Evolutionary conservation across 495 filamentous ascomycete genomes (phyloP).

Genomic region (Daldinia vernicosa): DNA sequence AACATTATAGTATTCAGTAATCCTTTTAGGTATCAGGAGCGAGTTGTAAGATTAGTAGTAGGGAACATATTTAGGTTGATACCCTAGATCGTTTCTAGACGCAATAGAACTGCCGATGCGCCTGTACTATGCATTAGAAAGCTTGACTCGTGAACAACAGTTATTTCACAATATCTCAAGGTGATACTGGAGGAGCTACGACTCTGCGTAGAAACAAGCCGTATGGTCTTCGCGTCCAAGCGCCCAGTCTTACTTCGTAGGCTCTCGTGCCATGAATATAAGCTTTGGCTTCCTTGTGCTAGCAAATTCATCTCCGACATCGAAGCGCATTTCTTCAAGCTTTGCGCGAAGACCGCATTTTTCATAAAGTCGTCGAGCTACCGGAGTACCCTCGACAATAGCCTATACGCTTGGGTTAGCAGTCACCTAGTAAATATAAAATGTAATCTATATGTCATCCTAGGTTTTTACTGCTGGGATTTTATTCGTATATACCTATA

Average conservation of each 20-base stretch:
- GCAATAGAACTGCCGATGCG: not conserved
- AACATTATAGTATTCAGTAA: not conserved
- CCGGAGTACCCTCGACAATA: constrained; percentile 41
- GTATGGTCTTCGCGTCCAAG: too few relatives aligned
- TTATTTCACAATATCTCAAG: not conserved
- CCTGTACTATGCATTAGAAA: not conserved
- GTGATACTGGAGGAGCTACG: not conserved
- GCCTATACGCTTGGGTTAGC: constrained; percentile 17
- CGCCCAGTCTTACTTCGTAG: not conserved
- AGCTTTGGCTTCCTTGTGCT: constrained; percentile 32
- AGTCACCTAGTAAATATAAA: not conserved
- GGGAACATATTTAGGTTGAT: not conserved
- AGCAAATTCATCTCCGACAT: constrained; percentile 25
- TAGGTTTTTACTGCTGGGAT: too few relatives aligned
- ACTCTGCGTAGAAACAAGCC: not conserved
- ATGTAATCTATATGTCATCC: too few relatives aligned
- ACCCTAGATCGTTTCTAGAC: not conserved
- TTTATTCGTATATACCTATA: not conserved
- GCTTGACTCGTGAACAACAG: not conserved
- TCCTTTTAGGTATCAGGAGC: not conserved
- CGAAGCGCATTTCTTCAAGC: constrained; percentile 40
- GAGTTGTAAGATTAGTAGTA: not conserved
- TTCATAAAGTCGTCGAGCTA: constrained; percentile 34
- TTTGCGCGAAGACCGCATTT: constrained; percentile 34
- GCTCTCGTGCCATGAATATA: constrained; percentile 39